Base-by-base conservation (phyloP, 148 eudicot species). In the Nepenthes mirabilis region DNA sequence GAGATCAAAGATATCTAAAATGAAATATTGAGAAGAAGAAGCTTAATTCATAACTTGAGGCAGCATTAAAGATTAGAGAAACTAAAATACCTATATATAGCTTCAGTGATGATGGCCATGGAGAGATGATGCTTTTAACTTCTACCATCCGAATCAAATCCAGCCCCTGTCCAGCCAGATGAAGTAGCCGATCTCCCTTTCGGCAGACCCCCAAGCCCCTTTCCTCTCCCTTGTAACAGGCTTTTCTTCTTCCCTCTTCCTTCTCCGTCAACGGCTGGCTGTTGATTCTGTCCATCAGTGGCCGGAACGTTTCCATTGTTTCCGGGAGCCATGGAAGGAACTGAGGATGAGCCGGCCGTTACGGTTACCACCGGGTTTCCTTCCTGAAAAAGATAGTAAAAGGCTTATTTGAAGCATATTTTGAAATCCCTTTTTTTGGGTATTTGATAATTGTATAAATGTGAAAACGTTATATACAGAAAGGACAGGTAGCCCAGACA, bases 101-200 rank as follows among this genome's bases (percentile, higher is more conserved):
- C 23, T 23, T 23, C 23, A 23, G 23, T 23, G 23, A 23, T 23
- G 23, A 3, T 3, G 4, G 4, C 8, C 45, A 40, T 40, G 6
- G 4, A 3, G 4, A 23, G 23, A 23, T 23, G 23, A 23, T 23
- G 23, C 0, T 68, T 51, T 81, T 72, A 83, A 62, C 72, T 74
- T 78, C 86, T 69, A 58, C 82, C 71, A 65, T 91, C 88, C 59
- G 86, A 86, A 62, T 93, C 90, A 62, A 88, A 88, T 40, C 96
- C 98, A 68, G 98, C 79, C 64, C 96, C 96, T 11, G 98, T 93
- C 98, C 98, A 88, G 43, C 95, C 96, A 50, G 91, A 72, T 51
- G 71, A 60, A 51, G 77, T 60, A 55, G 83, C 65, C 63, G 82
- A 84, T 77, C 94, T 82, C 43, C 90, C 88, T 72, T 86, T 93